Conservation (phyloP, 192 early-diverging fungal genomes). For the Coemansia furcata region DNA sequence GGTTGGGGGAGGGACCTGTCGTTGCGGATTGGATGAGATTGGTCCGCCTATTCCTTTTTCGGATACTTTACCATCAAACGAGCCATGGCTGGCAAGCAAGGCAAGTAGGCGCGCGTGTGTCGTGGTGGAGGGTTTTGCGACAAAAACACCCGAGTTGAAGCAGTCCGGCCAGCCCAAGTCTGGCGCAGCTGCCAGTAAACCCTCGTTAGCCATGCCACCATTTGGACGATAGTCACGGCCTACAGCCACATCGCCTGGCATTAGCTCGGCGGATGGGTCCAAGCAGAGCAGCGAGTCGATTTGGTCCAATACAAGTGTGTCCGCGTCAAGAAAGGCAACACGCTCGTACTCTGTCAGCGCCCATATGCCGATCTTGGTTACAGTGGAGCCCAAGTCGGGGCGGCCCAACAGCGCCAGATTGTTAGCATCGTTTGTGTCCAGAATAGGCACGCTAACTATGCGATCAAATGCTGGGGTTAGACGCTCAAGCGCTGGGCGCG, state of each 20-base stretch:
- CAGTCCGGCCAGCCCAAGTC: slow-evolving; percentile 97
- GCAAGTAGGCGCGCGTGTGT: slow-evolving; percentile 43
- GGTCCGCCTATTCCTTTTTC: not conserved
- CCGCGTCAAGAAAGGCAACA: slow-evolving; percentile 85
- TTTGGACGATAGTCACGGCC: slow-evolving; percentile 29
- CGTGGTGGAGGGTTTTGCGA: slow-evolving; percentile 52
- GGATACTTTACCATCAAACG: slow-evolving; percentile 75
- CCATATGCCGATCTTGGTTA: slow-evolving; percentile 87
- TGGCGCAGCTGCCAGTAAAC: slow-evolving; percentile 78
- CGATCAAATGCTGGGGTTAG: slow-evolving; percentile 58
- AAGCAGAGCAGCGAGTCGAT: slow-evolving; percentile 74
- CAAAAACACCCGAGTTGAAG: slow-evolving; percentile 91
- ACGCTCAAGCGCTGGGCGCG: slow-evolving; percentile 60
- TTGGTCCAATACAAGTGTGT: slow-evolving; percentile 71
- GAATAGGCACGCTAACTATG: slow-evolving; percentile 65
- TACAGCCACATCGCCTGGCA: slow-evolving; percentile 9
- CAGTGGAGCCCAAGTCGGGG: slow-evolving; percentile 83
- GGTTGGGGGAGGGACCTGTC: not conserved
- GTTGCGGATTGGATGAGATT: slow-evolving; percentile 1
- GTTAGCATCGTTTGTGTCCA: slow-evolving; percentile 57
- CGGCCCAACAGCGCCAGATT: slow-evolving; percentile 69
- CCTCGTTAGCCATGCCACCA: slow-evolving; percentile 51
- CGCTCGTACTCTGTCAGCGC: slow-evolving; percentile 67
- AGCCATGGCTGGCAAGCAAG: slow-evolving; percentile 46
- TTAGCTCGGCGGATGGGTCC: not conserved